Base-by-base conservation (phyloP, 306 rosid species). In the Cucumis cinereus region DNA sequence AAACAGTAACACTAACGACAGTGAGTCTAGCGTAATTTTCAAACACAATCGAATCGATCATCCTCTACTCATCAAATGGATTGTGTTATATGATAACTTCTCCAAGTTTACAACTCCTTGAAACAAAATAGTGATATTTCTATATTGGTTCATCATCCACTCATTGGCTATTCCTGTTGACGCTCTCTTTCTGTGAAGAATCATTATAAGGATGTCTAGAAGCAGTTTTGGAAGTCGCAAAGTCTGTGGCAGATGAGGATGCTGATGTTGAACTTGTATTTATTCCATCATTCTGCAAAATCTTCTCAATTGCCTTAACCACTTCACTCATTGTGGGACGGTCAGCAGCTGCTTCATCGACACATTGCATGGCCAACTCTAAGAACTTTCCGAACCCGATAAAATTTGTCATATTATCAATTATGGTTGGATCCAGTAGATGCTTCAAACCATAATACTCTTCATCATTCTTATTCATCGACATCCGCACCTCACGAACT, bases 301-400 rank as follows among this genome's bases (percentile, higher is more conserved):
- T 85, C 71, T 83, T 83, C 74, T 94, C 97, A n/a, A 94, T 78
- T 6, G 85, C 69, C 79, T 89, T 94, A 30, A 94, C 98, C 69
- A 94, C 81, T 49, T 90, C 96, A 80, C 96, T 86, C 97, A 89
- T 94, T 15, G 96, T 86, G 19, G 98, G 98, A 36, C 98, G 92
- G 23, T 90, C 90, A 35, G 87, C 79, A 36, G 92, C 95, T 24
- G 87, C 79, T 78, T 94, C 98, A 83, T 91, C 97, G 0, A 94
- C 88, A 13, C 98, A 91, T 73, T 85, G 97, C 90, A 94, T 78
- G 68, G 96, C 80, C 80, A 94, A 80, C 78, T 90, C 98, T 74
- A 91, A 62, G 88, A 90, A 94, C 78, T 81, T 85, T 10, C 84
- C 88, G n/a, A 94, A 86, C 28, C 92, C 98, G 4, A 79, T 60